These are phyloP conservation scores for Ascochyta viciae-villosae DNA, from an alignment of 2,329 filamentous ascomycete genomes.

Conservation along the genomic window DNA sequence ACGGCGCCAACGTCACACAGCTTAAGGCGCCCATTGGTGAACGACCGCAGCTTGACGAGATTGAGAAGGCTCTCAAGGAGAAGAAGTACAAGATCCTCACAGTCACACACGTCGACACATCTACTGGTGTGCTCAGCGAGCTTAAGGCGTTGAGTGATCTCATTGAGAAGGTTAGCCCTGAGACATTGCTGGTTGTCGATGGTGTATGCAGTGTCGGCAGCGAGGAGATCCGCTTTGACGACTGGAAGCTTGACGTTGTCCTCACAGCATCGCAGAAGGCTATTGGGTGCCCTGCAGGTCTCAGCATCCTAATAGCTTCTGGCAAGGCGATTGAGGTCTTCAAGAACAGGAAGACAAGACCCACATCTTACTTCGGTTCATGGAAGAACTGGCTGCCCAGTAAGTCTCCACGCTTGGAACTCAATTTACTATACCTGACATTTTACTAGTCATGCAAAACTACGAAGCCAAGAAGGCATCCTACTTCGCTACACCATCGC, in stretches of 20 bases:
- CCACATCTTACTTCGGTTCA: slow-evolving; percentile 90
- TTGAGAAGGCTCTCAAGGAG: slow-evolving; percentile 86
- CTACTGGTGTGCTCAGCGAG: slow-evolving; percentile 92
- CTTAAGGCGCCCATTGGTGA: slow-evolving; percentile 88
- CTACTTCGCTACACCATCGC: slow-evolving; percentile 96
- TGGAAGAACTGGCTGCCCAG: slow-evolving; percentile 97
- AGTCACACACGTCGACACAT: slow-evolving; percentile 96
- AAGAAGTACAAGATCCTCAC: slow-evolving; percentile 95
- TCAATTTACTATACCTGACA: slow-evolving; percentile 23
- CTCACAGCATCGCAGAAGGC: slow-evolving; percentile 96
- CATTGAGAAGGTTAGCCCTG: slow-evolving; percentile 84
- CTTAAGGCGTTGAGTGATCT: slow-evolving; percentile 83
- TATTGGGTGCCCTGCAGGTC: slow-evolving; percentile 91
- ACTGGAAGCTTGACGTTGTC: slow-evolving; percentile 91
- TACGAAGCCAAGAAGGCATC: slow-evolving; percentile 98
- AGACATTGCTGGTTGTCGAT: slow-evolving; percentile 91
- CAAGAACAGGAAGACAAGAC: slow-evolving; percentile 79
- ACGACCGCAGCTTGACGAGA: slow-evolving; percentile 82
- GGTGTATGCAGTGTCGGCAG: slow-evolving; percentile 96
- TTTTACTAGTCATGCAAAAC: slow-evolving; percentile 84
- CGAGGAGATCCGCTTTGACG: slow-evolving; percentile 95
- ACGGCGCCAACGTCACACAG: slow-evolving; percentile 89
- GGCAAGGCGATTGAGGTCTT: slow-evolving; percentile 83
- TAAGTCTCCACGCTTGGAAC: slow-evolving; percentile 48
- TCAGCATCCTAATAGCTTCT: slow-evolving; percentile 94